phyloP scores from a whole-genome alignment of 2,329 filamentous ascomycete species.

The Basipetospora chlamydospora region DNA sequence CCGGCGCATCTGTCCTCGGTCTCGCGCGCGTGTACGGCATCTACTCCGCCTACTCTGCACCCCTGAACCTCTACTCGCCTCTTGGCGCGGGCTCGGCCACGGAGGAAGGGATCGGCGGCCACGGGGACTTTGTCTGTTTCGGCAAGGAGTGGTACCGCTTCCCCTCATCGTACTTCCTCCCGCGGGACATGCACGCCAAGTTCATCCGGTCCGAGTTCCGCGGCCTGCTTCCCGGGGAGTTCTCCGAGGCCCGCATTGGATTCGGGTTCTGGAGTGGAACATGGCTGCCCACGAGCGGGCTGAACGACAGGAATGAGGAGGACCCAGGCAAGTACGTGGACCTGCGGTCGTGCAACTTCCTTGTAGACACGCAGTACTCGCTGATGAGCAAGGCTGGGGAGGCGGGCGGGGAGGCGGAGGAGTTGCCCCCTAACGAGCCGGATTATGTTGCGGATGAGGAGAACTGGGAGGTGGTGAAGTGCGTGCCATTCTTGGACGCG shows the following conservation, averaged over 20 bases:
- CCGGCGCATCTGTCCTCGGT: conserved; percentile 51
- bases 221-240: conserved; percentile 81
- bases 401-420: too few relatives aligned
- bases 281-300: conserved; percentile 64
- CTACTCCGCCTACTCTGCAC: conserved; percentile 71
- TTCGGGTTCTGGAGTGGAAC: conserved; percentile 71
- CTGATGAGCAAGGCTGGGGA: too few relatives aligned
- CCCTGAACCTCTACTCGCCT: conserved; percentile 54
- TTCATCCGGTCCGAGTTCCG: conserved; percentile 85
- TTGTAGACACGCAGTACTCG: conserved; percentile 78
- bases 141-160: conserved; percentile 99
- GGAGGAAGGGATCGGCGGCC: conserved; percentile 33
- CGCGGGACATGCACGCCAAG: conserved; percentile 67
- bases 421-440: conserved; percentile 55
- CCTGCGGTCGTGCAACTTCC: conserved; percentile 59
- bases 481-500: conserved; percentile 68
- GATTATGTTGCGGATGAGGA: conserved; percentile 59
- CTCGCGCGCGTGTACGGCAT: conserved; percentile 62
- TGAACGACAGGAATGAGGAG: conserved; percentile 87
- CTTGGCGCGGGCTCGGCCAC: conserved; percentile 40
- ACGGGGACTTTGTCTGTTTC: conserved; percentile 65
- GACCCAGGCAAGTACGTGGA: conserved; percentile 78
- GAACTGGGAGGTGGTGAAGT: conserved; percentile 67
- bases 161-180: conserved; percentile 82
- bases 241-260: conserved; percentile 55